Conservation (phyloP, 768 basidiomycete genomes). For the Trametopsis cervina region DNA sequence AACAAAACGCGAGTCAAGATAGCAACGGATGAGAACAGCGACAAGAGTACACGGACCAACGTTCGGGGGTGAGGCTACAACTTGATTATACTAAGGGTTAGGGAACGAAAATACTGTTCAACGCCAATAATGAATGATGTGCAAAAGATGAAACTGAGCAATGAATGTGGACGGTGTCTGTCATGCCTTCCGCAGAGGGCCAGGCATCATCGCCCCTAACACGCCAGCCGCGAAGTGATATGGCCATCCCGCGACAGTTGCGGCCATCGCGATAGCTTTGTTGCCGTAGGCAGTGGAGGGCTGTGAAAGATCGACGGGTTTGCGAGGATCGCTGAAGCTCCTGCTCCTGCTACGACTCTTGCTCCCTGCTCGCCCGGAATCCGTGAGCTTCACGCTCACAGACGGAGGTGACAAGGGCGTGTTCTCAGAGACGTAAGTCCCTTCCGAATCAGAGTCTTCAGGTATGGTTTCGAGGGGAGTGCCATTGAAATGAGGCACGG, state of each 20-base stretch:
- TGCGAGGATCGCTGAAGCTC: constrained; percentile 9
- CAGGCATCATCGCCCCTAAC: not conserved
- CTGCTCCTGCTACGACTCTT: constrained; percentile 15
- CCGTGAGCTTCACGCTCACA: constrained; percentile 1
- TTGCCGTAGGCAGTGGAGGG: constrained; percentile 2
- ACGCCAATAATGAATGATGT: too few relatives aligned
- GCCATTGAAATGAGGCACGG: constrained; percentile 11
- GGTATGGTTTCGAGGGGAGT: constrained; percentile 25
- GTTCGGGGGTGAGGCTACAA: too few relatives aligned
- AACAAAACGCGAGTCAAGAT: too few relatives aligned
- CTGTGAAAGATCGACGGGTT: not conserved
- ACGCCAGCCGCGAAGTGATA: constrained; percentile 10
- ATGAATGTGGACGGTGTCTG: too few relatives aligned
- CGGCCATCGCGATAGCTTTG: constrained; percentile 13
- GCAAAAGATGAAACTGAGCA: too few relatives aligned
- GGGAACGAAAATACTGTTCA: too few relatives aligned
- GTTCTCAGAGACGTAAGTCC: constrained; percentile 23
- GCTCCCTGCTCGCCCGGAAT: constrained; percentile 1
- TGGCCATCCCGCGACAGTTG: constrained; percentile 17
- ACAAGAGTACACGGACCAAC: too few relatives aligned
- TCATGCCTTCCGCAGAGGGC: too few relatives aligned
- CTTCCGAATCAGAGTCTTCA: constrained; percentile 21
- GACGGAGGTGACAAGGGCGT: constrained; percentile 2
- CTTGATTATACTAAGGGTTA: too few relatives aligned
- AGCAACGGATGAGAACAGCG: too few relatives aligned